Percentiles rank a stretch among this genome's conserved stretches.
Conservation (phyloP, 1,284 basidiomycete genomes). For the Cronartium quercuum region DNA sequence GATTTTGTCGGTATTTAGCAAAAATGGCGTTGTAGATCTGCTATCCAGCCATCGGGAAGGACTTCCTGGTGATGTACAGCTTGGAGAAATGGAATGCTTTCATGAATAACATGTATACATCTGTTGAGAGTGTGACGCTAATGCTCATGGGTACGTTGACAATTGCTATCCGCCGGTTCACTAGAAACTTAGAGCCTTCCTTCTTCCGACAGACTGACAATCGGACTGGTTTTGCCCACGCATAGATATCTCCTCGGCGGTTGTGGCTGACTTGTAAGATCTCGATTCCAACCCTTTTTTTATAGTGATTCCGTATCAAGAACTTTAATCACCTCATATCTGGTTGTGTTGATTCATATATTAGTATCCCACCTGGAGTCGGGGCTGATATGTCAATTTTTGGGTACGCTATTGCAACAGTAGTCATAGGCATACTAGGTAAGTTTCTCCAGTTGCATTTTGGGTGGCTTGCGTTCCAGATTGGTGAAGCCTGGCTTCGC, state of each 20-base stretch:
- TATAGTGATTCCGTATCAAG: too few species aligned
- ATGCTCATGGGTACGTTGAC: slow-evolving; percentile 19
- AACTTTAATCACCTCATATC: too few species aligned
- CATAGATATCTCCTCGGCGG: slow-evolving; percentile 13
- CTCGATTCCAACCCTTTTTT: too few species aligned
- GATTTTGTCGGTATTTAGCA: not conserved
- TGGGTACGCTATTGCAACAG: slow-evolving; percentile 23
- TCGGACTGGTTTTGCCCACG: not conserved
- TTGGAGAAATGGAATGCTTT: slow-evolving; percentile 33
- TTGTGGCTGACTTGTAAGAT: slow-evolving; percentile 31
- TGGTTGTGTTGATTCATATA: not conserved
- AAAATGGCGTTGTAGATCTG: slow-evolving; percentile 12
- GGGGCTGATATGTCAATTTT: not conserved
- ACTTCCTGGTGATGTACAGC: slow-evolving; percentile 28
- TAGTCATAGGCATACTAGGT: slow-evolving; percentile 12
- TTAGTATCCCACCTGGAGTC: slow-evolving; percentile 13
- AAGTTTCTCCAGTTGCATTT: not conserved
- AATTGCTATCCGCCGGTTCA: not conserved
- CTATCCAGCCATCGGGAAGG: slow-evolving; percentile 32
- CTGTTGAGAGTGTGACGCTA: slow-evolving; percentile 7
- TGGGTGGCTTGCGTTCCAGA: too few species aligned
- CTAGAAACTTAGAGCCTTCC: not conserved
- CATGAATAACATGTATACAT: slow-evolving; percentile 29
- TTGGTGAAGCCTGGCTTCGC: too few species aligned
- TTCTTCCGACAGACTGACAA: not conserved